Base-by-base conservation (phyloP, 1,284 basidiomycete species). In the Ceratobasidium sp. region DNA sequence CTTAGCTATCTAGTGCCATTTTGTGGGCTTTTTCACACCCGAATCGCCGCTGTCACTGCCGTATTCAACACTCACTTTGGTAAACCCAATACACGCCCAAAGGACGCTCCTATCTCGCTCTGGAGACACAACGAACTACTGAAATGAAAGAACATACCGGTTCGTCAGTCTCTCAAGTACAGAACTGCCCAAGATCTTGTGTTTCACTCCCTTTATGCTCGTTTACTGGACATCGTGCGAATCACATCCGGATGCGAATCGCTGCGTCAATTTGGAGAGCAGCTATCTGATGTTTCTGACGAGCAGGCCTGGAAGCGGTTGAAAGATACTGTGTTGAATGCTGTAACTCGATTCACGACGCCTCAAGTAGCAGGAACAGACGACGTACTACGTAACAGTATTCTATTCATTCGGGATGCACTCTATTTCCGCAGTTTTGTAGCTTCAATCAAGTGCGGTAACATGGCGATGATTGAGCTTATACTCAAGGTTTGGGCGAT, bases 321-420 rank as follows among this genome's bases (percentile, higher is more conserved):
- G 4, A 61, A 28, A 61, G 26, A n/a, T 7, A 20, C 20, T 61
- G 60, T 40, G 15, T 7, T 23, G 4, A 7, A 9, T 12, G 60
- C 60, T 33, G 23, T 61, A 4, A 61, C 60, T 61, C 60, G 23
- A 9, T 28, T 61, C 60, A 61, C 60, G 5, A 28, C 60, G 60
- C 9, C 60, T 20, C 15, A 28, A 28, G 12, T 28, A 40, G 60
- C 60, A 6, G 60, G 39, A 5, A 40, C 9, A 3, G 60, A 61
- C 6, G 60, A 61, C 23, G 20, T 61, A 9, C 60, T 61, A 20
- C 53, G 53, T 20, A 40, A 64, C n/a, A 39, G 61, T n/a, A 64
- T 64, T 42, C 33, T 64, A 10, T 64, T 64, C 28, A 64, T 64
- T n/a, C 61, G 39, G 6, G 61, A 64, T 42, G 61, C 33, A 40